Percentiles rank a stretch among this genome's conserved stretches.
Evolutionary conservation across 768 basidiomycete genomes (phyloP).

Genomic region (Paxillus rubicundulus): DNA sequence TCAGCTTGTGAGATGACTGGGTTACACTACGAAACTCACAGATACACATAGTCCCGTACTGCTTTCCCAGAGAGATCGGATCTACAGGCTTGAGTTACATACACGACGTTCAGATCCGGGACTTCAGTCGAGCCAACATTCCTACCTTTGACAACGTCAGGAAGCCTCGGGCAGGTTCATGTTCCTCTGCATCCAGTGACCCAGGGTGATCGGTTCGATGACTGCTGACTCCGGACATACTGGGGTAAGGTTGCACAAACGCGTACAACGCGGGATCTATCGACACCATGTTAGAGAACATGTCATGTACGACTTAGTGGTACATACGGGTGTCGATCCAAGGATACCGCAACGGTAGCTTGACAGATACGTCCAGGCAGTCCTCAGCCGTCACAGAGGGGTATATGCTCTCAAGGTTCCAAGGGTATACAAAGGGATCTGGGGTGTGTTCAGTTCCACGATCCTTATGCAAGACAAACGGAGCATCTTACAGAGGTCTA

Average conservation of each 20-base stretch:
- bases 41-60: not conserved
- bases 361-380: not conserved
- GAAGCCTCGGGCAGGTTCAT: not conserved
- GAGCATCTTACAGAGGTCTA: conserved; percentile 35
- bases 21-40: not conserved
- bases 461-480: not conserved
- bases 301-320: not conserved
- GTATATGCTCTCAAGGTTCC: conserved; percentile 26
- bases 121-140: not conserved
- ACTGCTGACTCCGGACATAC: not conserved
- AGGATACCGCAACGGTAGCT: conserved; percentile 17
- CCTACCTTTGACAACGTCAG: conserved; percentile 15
- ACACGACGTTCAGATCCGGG: conserved; percentile 1
- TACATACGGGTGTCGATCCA: conserved; percentile 26
- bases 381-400: conserved; percentile 10
- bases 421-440: conserved; percentile 27
- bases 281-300: conserved; percentile 3
- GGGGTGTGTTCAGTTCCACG: not conserved
- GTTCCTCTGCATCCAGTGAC: not conserved
- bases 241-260: conserved; percentile 14
- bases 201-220: conserved; percentile 3
- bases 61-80: not conserved
- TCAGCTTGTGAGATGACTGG: not conserved
- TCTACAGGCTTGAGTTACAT: not conserved
- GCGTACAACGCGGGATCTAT: conserved; percentile 18